Evolutionary conservation across 2,329 filamentous ascomycete genomes (phyloP).

Genomic region (Spiromastix sp.): DNA sequence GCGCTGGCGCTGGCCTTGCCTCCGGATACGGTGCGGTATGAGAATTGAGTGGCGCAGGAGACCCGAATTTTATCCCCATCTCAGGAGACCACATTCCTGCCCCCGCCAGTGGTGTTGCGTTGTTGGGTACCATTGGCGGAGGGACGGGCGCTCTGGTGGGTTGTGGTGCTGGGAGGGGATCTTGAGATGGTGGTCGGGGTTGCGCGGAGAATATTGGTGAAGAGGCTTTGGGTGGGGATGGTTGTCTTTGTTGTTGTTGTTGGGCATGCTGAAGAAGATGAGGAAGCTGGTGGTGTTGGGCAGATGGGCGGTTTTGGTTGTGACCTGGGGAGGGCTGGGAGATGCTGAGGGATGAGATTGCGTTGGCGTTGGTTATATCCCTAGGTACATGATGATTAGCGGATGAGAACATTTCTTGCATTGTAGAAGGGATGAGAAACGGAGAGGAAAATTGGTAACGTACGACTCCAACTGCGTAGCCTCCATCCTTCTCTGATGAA

Average conservation of each 20-base stretch:
- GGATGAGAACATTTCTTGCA: no score
- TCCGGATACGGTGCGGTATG: constrained; percentile 6
- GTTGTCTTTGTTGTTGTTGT: constrained; percentile 12
- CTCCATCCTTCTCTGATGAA: constrained; percentile 69
- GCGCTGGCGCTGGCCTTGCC: constrained; percentile 13
- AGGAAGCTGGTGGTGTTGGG: constrained; percentile 17
- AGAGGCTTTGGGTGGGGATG: constrained; percentile 27
- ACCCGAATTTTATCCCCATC: constrained; percentile 69
- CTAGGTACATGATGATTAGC: constrained; percentile 20
- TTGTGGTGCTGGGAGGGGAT: constrained; percentile 37
- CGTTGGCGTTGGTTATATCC: constrained; percentile 43
- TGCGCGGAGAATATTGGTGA: constrained; percentile 30
- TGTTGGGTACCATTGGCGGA: constrained; percentile 15
- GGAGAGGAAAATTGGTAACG: constrained; percentile 18
- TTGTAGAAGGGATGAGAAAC: neutral
- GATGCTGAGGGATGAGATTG: constrained; percentile 50
- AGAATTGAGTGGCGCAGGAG: constrained; percentile 18
- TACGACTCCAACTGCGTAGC: constrained; percentile 69
- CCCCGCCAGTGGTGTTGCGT: constrained; percentile 31
- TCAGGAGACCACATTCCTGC: constrained; percentile 66
- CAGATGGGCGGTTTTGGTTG: constrained; percentile 22
- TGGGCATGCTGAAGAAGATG: constrained; percentile 29
- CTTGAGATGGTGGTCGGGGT: constrained; percentile 16
- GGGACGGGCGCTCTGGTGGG: constrained; percentile 30
- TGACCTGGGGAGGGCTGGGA: constrained; percentile 29